Evolutionary conservation across 495 filamentous ascomycete genomes (phyloP), one percentile per base, ranked within the genome.

Genomic region (Sordaria brevicollis): DNA sequence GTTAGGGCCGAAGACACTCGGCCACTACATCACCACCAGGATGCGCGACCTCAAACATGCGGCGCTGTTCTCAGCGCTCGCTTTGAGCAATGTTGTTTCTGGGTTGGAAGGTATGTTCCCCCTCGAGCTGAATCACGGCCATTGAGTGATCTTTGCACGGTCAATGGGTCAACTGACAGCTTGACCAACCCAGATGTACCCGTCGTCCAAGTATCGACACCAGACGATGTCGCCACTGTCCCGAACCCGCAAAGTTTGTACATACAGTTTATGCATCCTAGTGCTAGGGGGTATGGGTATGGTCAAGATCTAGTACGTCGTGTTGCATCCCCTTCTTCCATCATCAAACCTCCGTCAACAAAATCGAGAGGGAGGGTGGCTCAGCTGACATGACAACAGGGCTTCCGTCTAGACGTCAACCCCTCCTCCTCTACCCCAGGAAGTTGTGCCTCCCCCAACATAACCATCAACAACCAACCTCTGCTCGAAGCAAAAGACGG

Each of bases 361-460:
- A n/a, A n/a, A n/a, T n/a, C n/a, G n/a, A n/a, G n/a, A n/a, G n/a
- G n/a, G n/a, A n/a, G n/a, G n/a, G n/a, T n/a, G n/a, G n/a, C n/a
- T 15, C 1, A 57, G 9, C 34, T 9, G 21, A 7, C 35, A 35
- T 73, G 19, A 72, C 66, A 35, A 36, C 66, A 7, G 13, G 31
- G 57, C 62, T 76, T 81, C 72, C 76, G 74, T 31, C 70, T 82
- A n/a, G 72, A 76, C 29, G 69, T 81, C 33, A 71, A 71, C 65
- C 75, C 80, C 67, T 78, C 79, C 25, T 9, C 25, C 19, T 21
- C 41, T 19, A 21, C 0, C 2, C 13, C 71, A 67, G 38, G 76
- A 74, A 13, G 76, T 29, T 82, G 81, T 38, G 79, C 76, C 3
- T 70, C 77, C 37, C 77, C 76, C 70, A 81, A 81, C 57, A 73